A percentile compares a stretch with the other conserved stretches of the same genome.
These are phyloP conservation scores for Hymenoscyphus fructigenus DNA, from an alignment of 2,329 filamentous ascomycete species.

Conservation along the genomic window DNA sequence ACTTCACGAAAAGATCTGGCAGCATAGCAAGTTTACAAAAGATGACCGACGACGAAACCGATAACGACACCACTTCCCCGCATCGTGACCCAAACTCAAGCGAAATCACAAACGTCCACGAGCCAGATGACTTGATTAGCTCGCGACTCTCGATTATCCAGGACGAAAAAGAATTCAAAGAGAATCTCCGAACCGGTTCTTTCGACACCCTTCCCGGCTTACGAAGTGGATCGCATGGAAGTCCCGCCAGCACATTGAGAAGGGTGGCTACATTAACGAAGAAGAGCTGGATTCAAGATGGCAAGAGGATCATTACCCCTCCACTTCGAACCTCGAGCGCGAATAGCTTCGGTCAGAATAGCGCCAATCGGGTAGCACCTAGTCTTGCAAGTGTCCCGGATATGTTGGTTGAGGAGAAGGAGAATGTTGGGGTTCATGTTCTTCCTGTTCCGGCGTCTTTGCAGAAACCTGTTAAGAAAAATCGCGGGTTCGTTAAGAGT, in stretches of 20 bases:
- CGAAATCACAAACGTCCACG: conserved; percentile 16
- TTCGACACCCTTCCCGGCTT: conserved; percentile 22
- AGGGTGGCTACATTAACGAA: conserved; percentile 31
- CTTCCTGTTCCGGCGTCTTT: background rate
- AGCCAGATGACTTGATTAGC: conserved; percentile 23
- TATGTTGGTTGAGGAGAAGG: conserved; percentile 26
- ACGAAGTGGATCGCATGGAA: conserved; percentile 18
- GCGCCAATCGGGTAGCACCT: conserved; percentile 5
- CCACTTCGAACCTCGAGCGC: conserved; percentile 32
- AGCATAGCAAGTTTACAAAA: conserved; percentile 34
- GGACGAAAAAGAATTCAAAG: conserved; percentile 29
- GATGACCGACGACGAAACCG: conserved; percentile 26
- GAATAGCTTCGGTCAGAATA: conserved; percentile 27
- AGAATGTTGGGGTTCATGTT: conserved; percentile 22
- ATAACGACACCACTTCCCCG: conserved; percentile 15
- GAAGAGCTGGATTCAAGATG: conserved; percentile 31
- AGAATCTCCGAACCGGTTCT: conserved; percentile 25
- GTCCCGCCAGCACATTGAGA: conserved; percentile 24
- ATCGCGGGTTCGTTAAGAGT: conserved; percentile 24
- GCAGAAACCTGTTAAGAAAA: conserved; percentile 24
- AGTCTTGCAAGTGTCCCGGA: conserved; percentile 20
- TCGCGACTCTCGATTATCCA: conserved; percentile 32
- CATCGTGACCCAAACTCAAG: conserved; percentile 20
- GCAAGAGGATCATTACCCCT: conserved; percentile 29
- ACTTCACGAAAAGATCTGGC: conserved; percentile 68